Evolutionary conservation across 2,329 filamentous ascomycete genomes (phyloP).

Genomic region (Pezicula carpinea): DNA sequence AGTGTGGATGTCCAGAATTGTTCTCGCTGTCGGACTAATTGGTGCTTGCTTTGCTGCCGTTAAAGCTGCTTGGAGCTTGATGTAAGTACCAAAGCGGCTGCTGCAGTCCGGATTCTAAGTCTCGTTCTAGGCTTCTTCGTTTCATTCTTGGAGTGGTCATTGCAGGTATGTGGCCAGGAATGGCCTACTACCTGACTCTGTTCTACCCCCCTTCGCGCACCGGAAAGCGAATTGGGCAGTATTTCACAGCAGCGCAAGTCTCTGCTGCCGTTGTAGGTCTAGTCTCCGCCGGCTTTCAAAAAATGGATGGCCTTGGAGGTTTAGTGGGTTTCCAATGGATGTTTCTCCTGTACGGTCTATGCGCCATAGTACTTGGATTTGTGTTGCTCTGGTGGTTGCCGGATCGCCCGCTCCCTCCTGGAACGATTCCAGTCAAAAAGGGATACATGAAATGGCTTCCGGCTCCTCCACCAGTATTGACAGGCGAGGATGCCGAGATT

Average conservation of each 20-base stretch:
- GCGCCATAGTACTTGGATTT: conserved; percentile 68
- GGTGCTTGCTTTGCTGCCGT: conserved; percentile 81
- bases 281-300: conserved; percentile 85
- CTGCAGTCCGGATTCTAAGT: background rate
- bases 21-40: conserved; percentile 80
- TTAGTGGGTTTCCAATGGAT: conserved; percentile 87
- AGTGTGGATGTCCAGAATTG: conserved; percentile 89
- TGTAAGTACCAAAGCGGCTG: conserved; percentile 12
- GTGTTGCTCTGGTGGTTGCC: conserved; percentile 85
- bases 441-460: conserved; percentile 64
- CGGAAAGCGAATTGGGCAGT: conserved; percentile 82
- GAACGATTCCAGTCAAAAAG: conserved; percentile 40
- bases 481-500: conserved; percentile 70
- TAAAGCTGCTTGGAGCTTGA: conserved; percentile 74
- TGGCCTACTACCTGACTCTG: conserved; percentile 87
- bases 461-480: conserved; percentile 63
- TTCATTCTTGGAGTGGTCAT: conserved; percentile 83
- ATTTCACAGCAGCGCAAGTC: conserved; percentile 84
- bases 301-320: conserved; percentile 76
- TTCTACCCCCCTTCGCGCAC: conserved; percentile 87
- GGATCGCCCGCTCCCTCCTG: conserved; percentile 72
- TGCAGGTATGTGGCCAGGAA: conserved; percentile 92
- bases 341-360: conserved; percentile 82
- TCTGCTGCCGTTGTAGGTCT: conserved; percentile 86
- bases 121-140: conserved; percentile 56